Percentiles rank a stretch among this genome's conserved stretches.
phyloP scores from a whole-genome alignment of 805 yeast species.

The Wickerhamiella siamensis region DNA sequence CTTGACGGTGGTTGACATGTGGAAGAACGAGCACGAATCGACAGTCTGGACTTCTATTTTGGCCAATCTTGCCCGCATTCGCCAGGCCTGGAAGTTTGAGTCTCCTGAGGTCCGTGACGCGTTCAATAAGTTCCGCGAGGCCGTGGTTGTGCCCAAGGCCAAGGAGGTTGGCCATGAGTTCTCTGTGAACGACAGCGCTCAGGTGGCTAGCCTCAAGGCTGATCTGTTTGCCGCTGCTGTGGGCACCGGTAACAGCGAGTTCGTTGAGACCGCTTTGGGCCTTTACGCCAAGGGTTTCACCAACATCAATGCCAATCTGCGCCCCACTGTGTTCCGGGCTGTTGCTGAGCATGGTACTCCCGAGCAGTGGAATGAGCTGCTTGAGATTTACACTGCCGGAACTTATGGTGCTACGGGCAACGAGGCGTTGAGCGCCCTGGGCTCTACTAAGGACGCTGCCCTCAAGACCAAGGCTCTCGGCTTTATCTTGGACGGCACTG shows the following conservation, averaged over 20 bases:
- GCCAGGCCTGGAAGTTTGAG: constrained; percentile 37
- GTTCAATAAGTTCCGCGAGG: constrained; percentile 33
- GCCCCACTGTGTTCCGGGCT: constrained; percentile 48
- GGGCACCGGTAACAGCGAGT: constrained; percentile 23
- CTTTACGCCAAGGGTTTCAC: constrained; percentile 51
- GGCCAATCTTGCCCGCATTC: constrained; percentile 29
- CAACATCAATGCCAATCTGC: constrained; percentile 56
- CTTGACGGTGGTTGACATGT: constrained; percentile 34
- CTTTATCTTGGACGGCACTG: constrained; percentile 41
- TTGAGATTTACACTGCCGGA: constrained; percentile 46
- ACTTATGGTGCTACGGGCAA: constrained; percentile 50
- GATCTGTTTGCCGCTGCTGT: constrained; percentile 31
- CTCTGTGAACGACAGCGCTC: constrained; percentile 37
- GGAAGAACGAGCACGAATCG: constrained; percentile 37
- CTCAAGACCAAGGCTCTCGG: constrained; percentile 43
- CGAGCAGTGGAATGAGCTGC: constrained; percentile 48
- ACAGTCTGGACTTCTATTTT: constrained; percentile 40
- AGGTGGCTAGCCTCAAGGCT: constrained; percentile 52
- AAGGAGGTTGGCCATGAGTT: constrained; percentile 53
- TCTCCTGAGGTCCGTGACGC: constrained; percentile 28
- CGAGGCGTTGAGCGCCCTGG: constrained; percentile 55
- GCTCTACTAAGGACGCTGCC: constrained; percentile 40
- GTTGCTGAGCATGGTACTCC: constrained; percentile 52
- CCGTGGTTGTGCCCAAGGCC: constrained; percentile 42
- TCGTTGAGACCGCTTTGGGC: constrained; percentile 22